phyloP scores from a whole-genome alignment of 352 stramenopile species.

The Phytophthora cajani region DNA sequence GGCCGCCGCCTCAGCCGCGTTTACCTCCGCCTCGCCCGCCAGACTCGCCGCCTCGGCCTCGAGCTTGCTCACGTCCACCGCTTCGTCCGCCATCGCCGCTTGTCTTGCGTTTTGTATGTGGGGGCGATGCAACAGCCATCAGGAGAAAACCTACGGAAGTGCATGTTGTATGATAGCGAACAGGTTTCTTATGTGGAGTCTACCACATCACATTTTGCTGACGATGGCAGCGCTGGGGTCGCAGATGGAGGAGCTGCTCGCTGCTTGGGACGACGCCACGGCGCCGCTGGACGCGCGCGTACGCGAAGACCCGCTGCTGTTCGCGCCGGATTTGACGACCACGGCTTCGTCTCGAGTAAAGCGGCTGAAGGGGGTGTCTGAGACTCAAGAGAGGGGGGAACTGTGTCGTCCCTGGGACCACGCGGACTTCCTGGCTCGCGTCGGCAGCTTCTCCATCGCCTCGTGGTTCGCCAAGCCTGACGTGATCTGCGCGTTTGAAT shows the following conservation, averaged over 20 bases:
- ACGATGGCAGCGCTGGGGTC: constrained; percentile 12
- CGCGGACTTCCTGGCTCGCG: constrained; percentile 53
- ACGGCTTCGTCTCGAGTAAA: constrained; percentile 1
- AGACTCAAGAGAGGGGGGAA: not conserved
- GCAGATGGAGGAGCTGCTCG: constrained; percentile 35
- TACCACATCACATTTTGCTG: not conserved
- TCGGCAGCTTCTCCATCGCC: constrained; percentile 59
- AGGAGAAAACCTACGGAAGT: not conserved
- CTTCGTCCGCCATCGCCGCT: constrained; percentile 42
- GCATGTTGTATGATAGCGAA: not conserved
- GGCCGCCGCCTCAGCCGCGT: not conserved
- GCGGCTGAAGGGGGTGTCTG: not conserved
- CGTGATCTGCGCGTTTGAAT: constrained; percentile 50
- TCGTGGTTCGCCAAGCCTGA: constrained; percentile 74
- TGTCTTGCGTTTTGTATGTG: constrained; percentile 33
- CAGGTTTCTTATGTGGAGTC: not conserved
- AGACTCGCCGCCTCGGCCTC: constrained; percentile 57
- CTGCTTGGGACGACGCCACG: constrained; percentile 43
- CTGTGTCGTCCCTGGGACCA: constrained; percentile 60
- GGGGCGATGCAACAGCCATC: not conserved
- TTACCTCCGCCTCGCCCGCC: constrained; percentile 24
- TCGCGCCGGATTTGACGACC: constrained; percentile 11
- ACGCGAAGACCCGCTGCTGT: constrained; percentile 30
- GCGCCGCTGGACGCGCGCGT: constrained; percentile 37
- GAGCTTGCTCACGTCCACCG: constrained; percentile 59